Evolutionary conservation across 768 basidiomycete genomes (phyloP), one percentile per base, ranked within the genome.

Genomic region (Leccinum longicurvipes): DNA sequence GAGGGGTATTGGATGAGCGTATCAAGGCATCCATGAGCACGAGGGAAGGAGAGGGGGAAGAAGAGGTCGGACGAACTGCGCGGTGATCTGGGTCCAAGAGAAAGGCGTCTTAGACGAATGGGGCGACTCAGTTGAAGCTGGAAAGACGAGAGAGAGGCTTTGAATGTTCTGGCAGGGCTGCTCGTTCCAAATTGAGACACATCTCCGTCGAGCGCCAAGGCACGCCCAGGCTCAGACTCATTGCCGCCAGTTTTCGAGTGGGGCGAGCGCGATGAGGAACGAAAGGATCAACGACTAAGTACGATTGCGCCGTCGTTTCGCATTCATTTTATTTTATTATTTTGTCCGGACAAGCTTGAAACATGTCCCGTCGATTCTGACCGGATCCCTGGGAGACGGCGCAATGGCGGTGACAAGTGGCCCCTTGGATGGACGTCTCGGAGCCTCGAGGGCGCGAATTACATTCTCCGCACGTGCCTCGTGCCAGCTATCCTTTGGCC

Each of bases 361-460:
- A 27, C 44, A 45, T n/a, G 23, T 24, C 44, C n/a, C 19, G 19
- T 47, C 42, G 34, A 25, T n/a, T 36, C 29, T 6, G 12, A 46
- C 67, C 67, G 51, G 54, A 59, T 67, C 27, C 67, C 67, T 53
- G 67, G 67, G 54, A 64, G 46, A 56, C 44, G 67, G 67, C 67
- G 67, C 65, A 32, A 58, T 56, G 53, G 56, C 60, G 29, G 57
- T 59, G 62, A 54, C 42, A 48, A 39, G 39, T 39, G n/a, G n/a
- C 39, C 39, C 39, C 39, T 39, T 10, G 39, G 9, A 39, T 39
- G 4, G 39, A n/a, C 17, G 17, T 36, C 17, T n/a, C 34, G 34
- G 34, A 36, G 8, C 27, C 11, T 31, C 29, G 29, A 31, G 29
- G 29, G 29, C 29, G 29, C 29, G 10, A 10, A 31, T 31, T 39